These are phyloP conservation scores for Cadophora gregata DNA, from an alignment of 2,329 filamentous ascomycete genomes.

Conservation along the genomic window DNA sequence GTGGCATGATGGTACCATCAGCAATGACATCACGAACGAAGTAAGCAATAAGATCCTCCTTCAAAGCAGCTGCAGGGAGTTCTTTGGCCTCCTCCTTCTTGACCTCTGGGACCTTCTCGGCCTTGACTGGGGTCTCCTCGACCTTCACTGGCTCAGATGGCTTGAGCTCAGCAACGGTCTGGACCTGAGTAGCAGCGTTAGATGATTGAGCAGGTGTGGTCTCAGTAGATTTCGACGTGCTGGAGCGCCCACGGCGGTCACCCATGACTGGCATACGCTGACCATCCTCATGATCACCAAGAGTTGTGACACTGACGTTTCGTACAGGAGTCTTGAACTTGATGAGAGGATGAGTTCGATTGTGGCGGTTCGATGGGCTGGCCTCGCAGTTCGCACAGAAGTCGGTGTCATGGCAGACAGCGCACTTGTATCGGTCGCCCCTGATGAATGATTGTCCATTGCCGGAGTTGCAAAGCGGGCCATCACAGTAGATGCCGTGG, in stretches of 20 bases:
- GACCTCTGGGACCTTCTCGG: slow-evolving; percentile 39
- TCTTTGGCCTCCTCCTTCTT: slow-evolving; percentile 42
- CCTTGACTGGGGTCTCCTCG: slow-evolving; percentile 41
- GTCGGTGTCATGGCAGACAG: slow-evolving; percentile 92
- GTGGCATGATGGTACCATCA: slow-evolving; percentile 76
- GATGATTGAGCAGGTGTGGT: slow-evolving; percentile 52
- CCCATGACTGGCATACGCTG: slow-evolving; percentile 73
- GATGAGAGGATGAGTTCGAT: slow-evolving; percentile 94
- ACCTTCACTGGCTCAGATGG: slow-evolving; percentile 58
- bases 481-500: slow-evolving; percentile 91
- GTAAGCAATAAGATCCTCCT: slow-evolving; percentile 60
- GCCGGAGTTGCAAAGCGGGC: slow-evolving; percentile 77
- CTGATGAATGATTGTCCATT: slow-evolving; percentile 73
- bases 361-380: slow-evolving; percentile 82
- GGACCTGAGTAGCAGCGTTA: slow-evolving; percentile 65
- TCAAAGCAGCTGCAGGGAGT: slow-evolving; percentile 37
- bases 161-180: slow-evolving; percentile 76
- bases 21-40: slow-evolving; percentile 80
- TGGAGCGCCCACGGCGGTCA: slow-evolving; percentile 56
- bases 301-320: slow-evolving; percentile 84
- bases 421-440: slow-evolving; percentile 94
- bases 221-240: slow-evolving; percentile 57
- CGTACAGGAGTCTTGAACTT: slow-evolving; percentile 95
- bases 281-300: slow-evolving; percentile 76
- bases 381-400: slow-evolving; percentile 96